Evolutionary conservation across 768 basidiomycete species (phyloP).

Genomic region (Tylopilus balloui): DNA sequence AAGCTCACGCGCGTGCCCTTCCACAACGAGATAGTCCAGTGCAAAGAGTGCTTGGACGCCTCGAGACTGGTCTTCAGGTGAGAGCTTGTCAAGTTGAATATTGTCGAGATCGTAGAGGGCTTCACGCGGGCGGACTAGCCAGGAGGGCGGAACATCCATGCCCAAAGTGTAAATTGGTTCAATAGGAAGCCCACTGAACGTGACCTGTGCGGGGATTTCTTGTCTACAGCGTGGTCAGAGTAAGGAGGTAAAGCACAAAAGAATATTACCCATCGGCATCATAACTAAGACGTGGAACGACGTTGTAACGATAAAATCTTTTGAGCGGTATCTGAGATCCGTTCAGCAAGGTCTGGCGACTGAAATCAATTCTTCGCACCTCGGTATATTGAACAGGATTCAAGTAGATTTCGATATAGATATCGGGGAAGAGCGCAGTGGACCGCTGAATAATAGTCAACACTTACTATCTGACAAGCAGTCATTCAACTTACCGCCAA

Average conservation of each 20-base stretch:
- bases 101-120: slow-evolving; percentile 94
- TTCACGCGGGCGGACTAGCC: slow-evolving; percentile 89
- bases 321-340: slow-evolving; percentile 74
- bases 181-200: slow-evolving; percentile 69
- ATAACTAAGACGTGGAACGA: slow-evolving; percentile 55
- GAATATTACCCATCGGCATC: slow-evolving; percentile 58
- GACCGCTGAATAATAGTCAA: slow-evolving; percentile 12
- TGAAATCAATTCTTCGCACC: slow-evolving; percentile 37
- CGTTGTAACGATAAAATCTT: slow-evolving; percentile 83
- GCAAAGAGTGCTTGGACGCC: slow-evolving; percentile 78
- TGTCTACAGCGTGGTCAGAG: slow-evolving; percentile 35
- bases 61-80: slow-evolving; percentile 43
- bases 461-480: background rate
- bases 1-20: slow-evolving; percentile 87
- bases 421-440: slow-evolving; percentile 49
- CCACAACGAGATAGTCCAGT: slow-evolving; percentile 87
- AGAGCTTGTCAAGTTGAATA: slow-evolving; percentile 72
- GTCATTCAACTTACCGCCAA: slow-evolving; percentile 50
- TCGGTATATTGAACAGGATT: slow-evolving; percentile 68
- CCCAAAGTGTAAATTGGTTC: slow-evolving; percentile 93
- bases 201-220: slow-evolving; percentile 53
- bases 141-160: slow-evolving; percentile 86
- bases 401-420: slow-evolving; percentile 72
- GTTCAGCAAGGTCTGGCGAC: background rate
- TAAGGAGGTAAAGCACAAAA: background rate